Base-by-base conservation (phyloP, 495 filamentous ascomycete genomes). In the Pseudoneurospora amorphoporcata region DNA sequence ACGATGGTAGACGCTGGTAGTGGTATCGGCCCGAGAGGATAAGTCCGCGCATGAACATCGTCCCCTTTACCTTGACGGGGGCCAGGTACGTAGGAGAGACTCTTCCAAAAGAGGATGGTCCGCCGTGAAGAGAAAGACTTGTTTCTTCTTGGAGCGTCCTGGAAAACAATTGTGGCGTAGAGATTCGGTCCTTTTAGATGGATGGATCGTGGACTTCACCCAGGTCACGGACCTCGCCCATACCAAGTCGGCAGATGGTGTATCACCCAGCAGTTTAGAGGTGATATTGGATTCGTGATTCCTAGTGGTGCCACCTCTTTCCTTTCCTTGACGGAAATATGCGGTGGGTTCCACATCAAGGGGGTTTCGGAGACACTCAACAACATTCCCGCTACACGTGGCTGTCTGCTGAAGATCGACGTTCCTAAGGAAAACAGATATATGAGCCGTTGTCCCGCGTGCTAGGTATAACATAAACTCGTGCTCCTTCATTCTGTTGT, bases 401-500 rank as follows among this genome's bases (percentile, higher is more conserved):
- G 29, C 29, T 61, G 53, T 61, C 23, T 61, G 53, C 29, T 61
- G 53, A 61, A 61, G 53, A 61, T 61, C 29, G 29, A 61, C 53
- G 17, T 61, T 65, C 53, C 53, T 65, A 29, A 65, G 6, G 7
- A 35, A 65, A 65, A 35, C 5, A 32, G 6, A 65, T 65, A 65
- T 65, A 65, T 65, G 12, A 65, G 53, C 29, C 53, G 12, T 37
- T 17, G 53, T 65, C 53, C 29, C 53, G 29, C 53, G 53, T 65
- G 53, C 29, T 65, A 65, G 29, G 53, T 29, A 65, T 16, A 35
- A 65, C 53, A 65, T 14, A 35, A 35, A 17, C 14, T 65, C 53
- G 29, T 65, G 38, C 39, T 72, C 75, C 72, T 75, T 70, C 71
- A 70, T 73, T 43, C 29, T 65, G 29, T 65, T 65, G 53, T 65